These are phyloP conservation scores for Agrocybe chaxingu DNA, from an alignment of 768 basidiomycete genomes.

Conservation along the genomic window DNA sequence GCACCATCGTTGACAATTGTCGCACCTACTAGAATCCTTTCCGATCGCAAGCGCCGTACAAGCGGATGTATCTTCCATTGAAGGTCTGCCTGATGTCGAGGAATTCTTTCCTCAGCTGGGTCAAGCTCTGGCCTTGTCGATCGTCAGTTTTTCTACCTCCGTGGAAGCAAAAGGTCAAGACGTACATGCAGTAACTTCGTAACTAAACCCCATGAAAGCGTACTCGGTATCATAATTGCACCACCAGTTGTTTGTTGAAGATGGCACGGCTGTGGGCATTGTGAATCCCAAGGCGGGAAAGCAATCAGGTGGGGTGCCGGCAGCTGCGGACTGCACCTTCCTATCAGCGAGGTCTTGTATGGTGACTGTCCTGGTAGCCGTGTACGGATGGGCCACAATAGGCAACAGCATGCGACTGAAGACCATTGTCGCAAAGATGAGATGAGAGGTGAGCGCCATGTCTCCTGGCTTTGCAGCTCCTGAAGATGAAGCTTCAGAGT, in stretches of 20 bases:
- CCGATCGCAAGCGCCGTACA: constrained; percentile 47
- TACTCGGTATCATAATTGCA: constrained; percentile 63
- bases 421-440: no score
- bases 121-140: constrained; percentile 51
- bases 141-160: constrained; percentile 1
- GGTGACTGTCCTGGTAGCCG: no score
- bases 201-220: constrained; percentile 76
- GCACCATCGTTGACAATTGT: background rate
- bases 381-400: no score
- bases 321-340: background rate
- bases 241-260: constrained; percentile 55
- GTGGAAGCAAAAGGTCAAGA: background rate
- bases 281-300: constrained; percentile 44
- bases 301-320: constrained; percentile 27
- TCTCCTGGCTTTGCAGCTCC: no score
- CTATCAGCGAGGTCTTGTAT: no score
- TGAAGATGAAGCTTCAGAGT: no score
- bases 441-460: no score
- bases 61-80: constrained; percentile 63
- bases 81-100: constrained; percentile 55
- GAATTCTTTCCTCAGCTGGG: constrained; percentile 53
- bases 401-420: no score
- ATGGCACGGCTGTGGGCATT: constrained; percentile 51
- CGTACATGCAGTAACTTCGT: constrained; percentile 66
- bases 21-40: constrained; percentile 42